Percentiles rank a stretch among this genome's conserved stretches.
Evolutionary conservation across 2,329 filamentous ascomycete species (phyloP).

Genomic region (Beauveria caledonica): DNA sequence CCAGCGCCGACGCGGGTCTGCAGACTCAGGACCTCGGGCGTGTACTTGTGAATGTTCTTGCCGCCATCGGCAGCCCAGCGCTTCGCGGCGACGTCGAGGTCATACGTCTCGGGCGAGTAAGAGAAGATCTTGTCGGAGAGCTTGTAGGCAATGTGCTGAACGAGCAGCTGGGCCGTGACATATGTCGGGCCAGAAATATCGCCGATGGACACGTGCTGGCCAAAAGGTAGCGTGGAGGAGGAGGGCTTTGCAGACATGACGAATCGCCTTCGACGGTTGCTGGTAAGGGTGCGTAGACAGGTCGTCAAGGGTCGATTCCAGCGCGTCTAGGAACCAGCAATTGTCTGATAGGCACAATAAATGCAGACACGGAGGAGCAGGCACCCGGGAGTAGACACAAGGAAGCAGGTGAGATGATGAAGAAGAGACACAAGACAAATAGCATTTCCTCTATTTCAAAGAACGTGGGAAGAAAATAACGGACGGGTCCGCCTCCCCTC

Average conservation of each 20-base stretch:
- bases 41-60: slow-evolving; percentile 73
- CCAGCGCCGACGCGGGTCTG: slow-evolving; percentile 87
- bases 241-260: slow-evolving; percentile 34
- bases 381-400: background rate
- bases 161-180: slow-evolving; percentile 82
- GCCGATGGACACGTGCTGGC: slow-evolving; percentile 44
- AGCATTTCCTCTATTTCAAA: slow-evolving; percentile 3
- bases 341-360: background rate
- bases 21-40: slow-evolving; percentile 68
- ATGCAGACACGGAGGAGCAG: background rate
- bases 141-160: slow-evolving; percentile 92
- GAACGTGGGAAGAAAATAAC: background rate
- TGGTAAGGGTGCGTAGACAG: background rate
- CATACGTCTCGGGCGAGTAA: slow-evolving; percentile 89
- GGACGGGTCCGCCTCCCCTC: slow-evolving; percentile 3
- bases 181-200: slow-evolving; percentile 82
- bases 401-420: background rate
- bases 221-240: slow-evolving; percentile 49
- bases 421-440: slow-evolving; percentile 1
- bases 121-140: slow-evolving; percentile 97
- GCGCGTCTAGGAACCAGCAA: background rate
- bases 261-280: background rate
- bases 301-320: background rate
- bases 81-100: slow-evolving; percentile 76
- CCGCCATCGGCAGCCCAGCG: slow-evolving; percentile 64